phyloP scores from a whole-genome alignment of 306 rosid genomes.

The Vigna trinervia region DNA sequence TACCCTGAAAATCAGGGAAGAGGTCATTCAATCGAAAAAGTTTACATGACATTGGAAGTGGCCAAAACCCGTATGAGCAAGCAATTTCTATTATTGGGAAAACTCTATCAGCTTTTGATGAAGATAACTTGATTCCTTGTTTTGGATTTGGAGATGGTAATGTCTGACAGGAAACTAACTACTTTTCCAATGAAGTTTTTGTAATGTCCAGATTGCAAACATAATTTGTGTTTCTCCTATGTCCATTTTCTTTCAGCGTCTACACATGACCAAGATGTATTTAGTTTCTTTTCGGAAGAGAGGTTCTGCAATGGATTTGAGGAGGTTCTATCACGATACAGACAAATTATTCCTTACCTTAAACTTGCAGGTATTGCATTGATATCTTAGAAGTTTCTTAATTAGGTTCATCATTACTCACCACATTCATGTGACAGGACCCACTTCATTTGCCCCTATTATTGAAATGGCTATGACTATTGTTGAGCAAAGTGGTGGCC shows the following conservation, averaged over 20 bases:
- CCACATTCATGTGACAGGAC: constrained; percentile 57
- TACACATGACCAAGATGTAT: constrained; percentile 78
- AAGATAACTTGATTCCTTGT: constrained; percentile 88
- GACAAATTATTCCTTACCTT: constrained; percentile 70
- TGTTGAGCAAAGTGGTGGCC: constrained; percentile 85
- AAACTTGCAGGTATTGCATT: constrained; percentile 68
- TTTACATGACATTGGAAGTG: constrained; percentile 70
- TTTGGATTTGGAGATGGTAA: constrained; percentile 91
- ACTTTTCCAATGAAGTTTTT: constrained; percentile 33
- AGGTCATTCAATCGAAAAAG: constrained; percentile 80
- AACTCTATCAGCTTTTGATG: constrained; percentile 74
- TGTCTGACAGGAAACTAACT: constrained; percentile 8
- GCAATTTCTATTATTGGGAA: constrained; percentile 85
- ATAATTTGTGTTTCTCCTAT: constrained; percentile 28
- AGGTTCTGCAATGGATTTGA: constrained; percentile 70
- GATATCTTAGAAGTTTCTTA: constrained; percentile 4
- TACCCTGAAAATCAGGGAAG: constrained; percentile 59
- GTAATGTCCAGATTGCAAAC: constrained; percentile 3
- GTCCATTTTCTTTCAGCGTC: constrained; percentile 55
- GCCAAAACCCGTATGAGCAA: constrained; percentile 73
- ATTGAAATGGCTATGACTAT: constrained; percentile 83
- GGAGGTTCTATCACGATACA: constrained; percentile 71
- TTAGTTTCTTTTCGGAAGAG: constrained; percentile 68
- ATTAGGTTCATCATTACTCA: not conserved
- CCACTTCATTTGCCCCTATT: constrained; percentile 86